A percentile compares a stretch with the other conserved stretches of the same genome.
Evolutionary conservation across 106 monocot genomes (phyloP).

Genomic region (Triglochin maritima): DNA sequence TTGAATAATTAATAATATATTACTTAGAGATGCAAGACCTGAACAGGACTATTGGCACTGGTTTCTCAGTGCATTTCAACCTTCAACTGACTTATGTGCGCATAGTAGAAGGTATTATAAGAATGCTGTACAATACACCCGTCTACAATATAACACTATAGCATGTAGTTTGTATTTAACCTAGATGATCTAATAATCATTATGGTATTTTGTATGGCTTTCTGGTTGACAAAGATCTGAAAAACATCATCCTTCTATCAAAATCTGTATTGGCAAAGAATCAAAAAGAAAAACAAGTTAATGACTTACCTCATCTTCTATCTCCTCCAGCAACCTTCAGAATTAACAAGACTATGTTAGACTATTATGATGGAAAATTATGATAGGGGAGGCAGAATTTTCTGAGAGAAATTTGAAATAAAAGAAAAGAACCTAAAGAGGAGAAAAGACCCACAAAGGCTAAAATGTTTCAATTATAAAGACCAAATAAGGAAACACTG

Average conservation of each 20-base stretch:
- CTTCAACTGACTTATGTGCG: background rate
- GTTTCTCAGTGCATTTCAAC: background rate
- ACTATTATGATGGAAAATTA: too few species aligned
- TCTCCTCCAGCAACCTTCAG: constrained; percentile 74
- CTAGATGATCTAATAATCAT: background rate
- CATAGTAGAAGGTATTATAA: too few species aligned
- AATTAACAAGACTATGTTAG: constrained; percentile 1
- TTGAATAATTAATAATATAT: background rate
- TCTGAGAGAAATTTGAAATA: too few species aligned
- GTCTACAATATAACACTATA: background rate
- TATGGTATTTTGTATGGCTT: background rate
- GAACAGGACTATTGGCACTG: background rate
- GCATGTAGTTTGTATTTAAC: background rate
- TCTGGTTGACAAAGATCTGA: too few species aligned
- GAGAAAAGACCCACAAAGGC: too few species aligned
- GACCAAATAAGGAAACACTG: too few species aligned
- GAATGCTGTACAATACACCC: background rate
- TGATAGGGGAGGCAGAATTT: too few species aligned
- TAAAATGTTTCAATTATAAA: too few species aligned
- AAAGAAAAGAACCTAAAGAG: too few species aligned
- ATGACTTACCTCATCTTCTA: constrained; percentile 77
- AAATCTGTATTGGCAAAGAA: background rate
- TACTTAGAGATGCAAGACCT: background rate
- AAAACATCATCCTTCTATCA: background rate
- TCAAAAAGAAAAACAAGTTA: background rate